These are phyloP conservation scores for Nidularia sp. DNA, from an alignment of 768 basidiomycete species.

Conservation along the genomic window DNA sequence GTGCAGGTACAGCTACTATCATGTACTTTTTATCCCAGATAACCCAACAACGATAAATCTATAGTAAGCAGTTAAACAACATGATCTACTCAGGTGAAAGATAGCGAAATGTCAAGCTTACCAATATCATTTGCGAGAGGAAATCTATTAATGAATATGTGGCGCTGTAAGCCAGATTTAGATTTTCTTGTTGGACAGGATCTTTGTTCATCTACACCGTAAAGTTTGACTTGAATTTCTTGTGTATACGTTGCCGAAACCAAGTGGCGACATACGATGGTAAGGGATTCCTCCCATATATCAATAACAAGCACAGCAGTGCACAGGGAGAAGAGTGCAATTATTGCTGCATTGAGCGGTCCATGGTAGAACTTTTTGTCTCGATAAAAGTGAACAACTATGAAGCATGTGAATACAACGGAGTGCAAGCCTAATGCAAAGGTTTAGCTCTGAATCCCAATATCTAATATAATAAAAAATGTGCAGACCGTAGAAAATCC, in stretches of 20 bases:
- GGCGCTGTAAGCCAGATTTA: no score
- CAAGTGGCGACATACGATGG: neutral
- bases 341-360: neutral
- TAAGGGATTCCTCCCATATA: neutral
- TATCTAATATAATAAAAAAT: no score
- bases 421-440: neutral
- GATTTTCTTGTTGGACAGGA: no score
- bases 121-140: neutral
- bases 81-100: neutral
- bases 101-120: neutral
- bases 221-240: neutral
- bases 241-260: neutral
- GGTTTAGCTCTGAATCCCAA: no score
- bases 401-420: neutral
- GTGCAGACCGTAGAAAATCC: no score
- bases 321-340: neutral
- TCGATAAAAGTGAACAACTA: neutral
- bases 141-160: neutral
- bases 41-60: neutral
- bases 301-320: neutral
- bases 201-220: neutral
- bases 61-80: neutral
- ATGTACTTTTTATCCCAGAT: neutral
- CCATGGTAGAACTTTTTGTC: neutral
- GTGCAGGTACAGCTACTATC: neutral